phyloP scores from a whole-genome alignment of 2,329 filamentous ascomycete genomes.

The Plectosphaerella plurivora region DNA sequence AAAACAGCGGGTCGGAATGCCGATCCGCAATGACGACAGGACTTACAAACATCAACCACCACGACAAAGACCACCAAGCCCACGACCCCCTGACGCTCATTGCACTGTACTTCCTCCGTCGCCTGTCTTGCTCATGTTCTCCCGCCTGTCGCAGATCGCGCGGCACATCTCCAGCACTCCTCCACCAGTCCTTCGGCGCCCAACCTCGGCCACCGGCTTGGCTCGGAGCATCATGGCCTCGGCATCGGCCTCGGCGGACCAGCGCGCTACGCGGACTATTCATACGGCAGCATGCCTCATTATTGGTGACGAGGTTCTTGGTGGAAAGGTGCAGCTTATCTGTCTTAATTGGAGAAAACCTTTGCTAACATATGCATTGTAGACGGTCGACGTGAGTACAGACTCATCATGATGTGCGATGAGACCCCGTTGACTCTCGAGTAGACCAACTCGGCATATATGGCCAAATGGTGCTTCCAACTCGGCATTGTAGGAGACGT shows the following conservation, averaged over 20 bases:
- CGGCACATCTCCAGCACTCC: constrained; percentile 54
- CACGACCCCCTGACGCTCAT: no score
- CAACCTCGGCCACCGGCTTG: constrained; percentile 16
- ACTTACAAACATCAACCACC: no score
- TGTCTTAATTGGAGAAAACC: neutral
- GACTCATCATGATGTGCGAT: neutral
- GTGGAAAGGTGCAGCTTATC: constrained; percentile 70
- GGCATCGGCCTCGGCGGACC: constrained; percentile 46
- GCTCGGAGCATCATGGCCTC: constrained; percentile 37
- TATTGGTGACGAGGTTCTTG: constrained; percentile 95
- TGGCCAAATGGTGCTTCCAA: constrained; percentile 62
- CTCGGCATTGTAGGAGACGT: constrained; percentile 49
- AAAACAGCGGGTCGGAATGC: no score
- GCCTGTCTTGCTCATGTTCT: constrained; percentile 57
- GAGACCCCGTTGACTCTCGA: neutral
- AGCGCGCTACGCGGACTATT: constrained; percentile 63
- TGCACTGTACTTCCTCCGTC: no score
- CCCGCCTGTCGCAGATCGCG: constrained; percentile 67
- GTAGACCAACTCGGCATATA: constrained; percentile 60
- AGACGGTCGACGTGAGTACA: constrained; percentile 36
- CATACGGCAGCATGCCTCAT: constrained; percentile 89
- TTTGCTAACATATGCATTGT: neutral
- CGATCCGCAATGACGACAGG: no score
- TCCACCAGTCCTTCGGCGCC: constrained; percentile 21
- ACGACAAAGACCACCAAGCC: no score